Conservation (phyloP, 1,139 yeast species). For the Debaryomycetaceae sp. region DNA sequence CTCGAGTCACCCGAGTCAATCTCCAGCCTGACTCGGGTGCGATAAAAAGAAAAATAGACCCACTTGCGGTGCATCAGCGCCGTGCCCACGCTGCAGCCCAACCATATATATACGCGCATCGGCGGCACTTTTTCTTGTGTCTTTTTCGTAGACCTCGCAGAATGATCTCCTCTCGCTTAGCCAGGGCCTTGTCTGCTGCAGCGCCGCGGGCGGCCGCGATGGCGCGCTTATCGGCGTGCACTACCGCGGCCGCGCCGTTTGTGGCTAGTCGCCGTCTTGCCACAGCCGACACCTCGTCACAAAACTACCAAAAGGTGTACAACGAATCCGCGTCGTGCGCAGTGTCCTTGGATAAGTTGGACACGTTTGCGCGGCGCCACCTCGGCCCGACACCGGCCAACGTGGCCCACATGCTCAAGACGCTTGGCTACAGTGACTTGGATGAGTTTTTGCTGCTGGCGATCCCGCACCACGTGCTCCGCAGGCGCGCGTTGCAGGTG, state of each 20-base stretch:
- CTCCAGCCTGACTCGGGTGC: background rate
- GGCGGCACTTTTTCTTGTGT: background rate
- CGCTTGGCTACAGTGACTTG: slow-evolving; percentile 63
- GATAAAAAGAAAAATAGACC: slow-evolving; percentile 1
- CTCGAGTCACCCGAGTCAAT: slow-evolving; percentile 2
- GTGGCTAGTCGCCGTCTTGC: no score
- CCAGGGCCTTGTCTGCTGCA: slow-evolving; percentile 5
- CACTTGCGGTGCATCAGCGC: no score
- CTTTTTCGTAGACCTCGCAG: background rate
- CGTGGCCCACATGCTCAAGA: slow-evolving; percentile 58
- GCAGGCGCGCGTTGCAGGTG: slow-evolving; percentile 60
- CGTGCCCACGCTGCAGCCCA: slow-evolving; percentile 1
- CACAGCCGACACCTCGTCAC: slow-evolving; percentile 46
- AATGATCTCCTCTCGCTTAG: slow-evolving; percentile 6
- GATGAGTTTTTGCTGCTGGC: slow-evolving; percentile 68
- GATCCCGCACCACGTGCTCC: slow-evolving; percentile 72
- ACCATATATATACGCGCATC: slow-evolving; percentile 2
- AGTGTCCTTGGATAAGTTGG: slow-evolving; percentile 44
- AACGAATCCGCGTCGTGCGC: slow-evolving; percentile 17
- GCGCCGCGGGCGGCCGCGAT: background rate
- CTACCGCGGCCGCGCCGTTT: slow-evolving; percentile 10
- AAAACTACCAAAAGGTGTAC: slow-evolving; percentile 36
- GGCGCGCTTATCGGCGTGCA: background rate
- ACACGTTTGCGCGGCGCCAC: slow-evolving; percentile 87
- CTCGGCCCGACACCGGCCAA: slow-evolving; percentile 74